Conservation (phyloP, 139 green algal genomes). For the Coelastrella sp. region DNA sequence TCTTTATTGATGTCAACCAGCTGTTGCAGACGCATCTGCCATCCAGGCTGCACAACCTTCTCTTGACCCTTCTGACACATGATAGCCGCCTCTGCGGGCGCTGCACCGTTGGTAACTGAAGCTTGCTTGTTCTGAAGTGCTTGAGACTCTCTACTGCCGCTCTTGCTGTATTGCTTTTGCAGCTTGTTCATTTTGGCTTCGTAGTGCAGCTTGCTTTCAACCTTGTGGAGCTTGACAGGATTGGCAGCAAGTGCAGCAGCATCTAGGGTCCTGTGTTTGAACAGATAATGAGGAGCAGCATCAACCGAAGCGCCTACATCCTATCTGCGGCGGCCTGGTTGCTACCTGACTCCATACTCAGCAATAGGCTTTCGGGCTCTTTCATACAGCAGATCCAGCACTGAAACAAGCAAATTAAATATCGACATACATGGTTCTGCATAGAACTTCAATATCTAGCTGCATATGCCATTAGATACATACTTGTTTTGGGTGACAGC, state of each 20-base stretch:
- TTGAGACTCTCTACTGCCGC: conserved; percentile 6
- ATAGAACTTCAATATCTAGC: no score
- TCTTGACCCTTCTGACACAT: not conserved
- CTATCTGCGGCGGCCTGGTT: not conserved
- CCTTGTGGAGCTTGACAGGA: conserved; percentile 29
- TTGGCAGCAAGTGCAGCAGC: conserved; percentile 18
- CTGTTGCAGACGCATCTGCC: conserved; percentile 4
- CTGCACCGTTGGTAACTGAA: not conserved
- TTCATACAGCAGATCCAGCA: not conserved
- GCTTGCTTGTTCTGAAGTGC: conserved; percentile 17
- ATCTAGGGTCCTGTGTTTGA: not conserved
- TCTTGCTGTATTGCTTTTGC: not conserved
- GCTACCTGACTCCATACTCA: no score
- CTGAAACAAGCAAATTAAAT: not conserved
- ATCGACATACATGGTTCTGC: not conserved
- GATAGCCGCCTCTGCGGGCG: not conserved
- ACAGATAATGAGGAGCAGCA: not conserved
- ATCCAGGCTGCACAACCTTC: not conserved
- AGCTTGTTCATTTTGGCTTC: conserved; percentile 31
- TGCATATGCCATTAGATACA: no score
- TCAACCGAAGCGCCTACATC: no score
- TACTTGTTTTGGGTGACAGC: not conserved
- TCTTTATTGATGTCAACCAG: not conserved
- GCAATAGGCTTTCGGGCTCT: no score
- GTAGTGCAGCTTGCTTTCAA: conserved; percentile 29